These are phyloP conservation scores for Heritiera fomes DNA, from an alignment of 345 rosid genomes.

Conservation along the genomic window DNA sequence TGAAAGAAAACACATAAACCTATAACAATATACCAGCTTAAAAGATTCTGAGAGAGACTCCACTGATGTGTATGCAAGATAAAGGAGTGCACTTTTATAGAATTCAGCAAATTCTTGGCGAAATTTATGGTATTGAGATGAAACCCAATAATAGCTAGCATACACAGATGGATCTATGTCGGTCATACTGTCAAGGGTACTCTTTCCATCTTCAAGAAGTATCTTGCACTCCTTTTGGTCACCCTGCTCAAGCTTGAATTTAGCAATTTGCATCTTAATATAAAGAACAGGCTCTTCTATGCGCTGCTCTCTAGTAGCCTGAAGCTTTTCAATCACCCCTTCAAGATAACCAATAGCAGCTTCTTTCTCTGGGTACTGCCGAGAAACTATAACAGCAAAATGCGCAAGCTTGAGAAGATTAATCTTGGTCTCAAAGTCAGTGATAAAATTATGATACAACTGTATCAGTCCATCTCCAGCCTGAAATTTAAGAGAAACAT, in stretches of 20 bases:
- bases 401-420: slow-evolving; percentile 98
- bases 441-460: slow-evolving; percentile 85
- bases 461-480: slow-evolving; percentile 93
- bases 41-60: slow-evolving; percentile 92
- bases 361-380: slow-evolving; percentile 90
- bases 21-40: slow-evolving; percentile 66
- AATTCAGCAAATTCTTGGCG: slow-evolving; percentile 92
- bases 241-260: slow-evolving; percentile 86
- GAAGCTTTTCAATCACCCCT: slow-evolving; percentile 84
- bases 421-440: slow-evolving; percentile 97
- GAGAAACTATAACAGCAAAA: slow-evolving; percentile 87
- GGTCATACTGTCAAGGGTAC: slow-evolving; percentile 86
- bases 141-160: slow-evolving; percentile 90
- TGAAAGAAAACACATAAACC: not conserved
- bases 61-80: slow-evolving; percentile 91
- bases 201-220: slow-evolving; percentile 88
- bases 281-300: slow-evolving; percentile 87
- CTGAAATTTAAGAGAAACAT: slow-evolving; percentile 42
- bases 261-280: slow-evolving; percentile 82
- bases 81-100: slow-evolving; percentile 89
- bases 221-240: slow-evolving; percentile 87
- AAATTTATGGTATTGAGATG: slow-evolving; percentile 82
- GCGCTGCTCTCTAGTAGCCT: slow-evolving; percentile 71
- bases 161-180: slow-evolving; percentile 97
- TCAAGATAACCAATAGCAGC: slow-evolving; percentile 87